Percentiles rank a stretch among this genome's conserved stretches.
Conservation (phyloP, 75 land plant species). For the Selaginella tamariscina region DNA sequence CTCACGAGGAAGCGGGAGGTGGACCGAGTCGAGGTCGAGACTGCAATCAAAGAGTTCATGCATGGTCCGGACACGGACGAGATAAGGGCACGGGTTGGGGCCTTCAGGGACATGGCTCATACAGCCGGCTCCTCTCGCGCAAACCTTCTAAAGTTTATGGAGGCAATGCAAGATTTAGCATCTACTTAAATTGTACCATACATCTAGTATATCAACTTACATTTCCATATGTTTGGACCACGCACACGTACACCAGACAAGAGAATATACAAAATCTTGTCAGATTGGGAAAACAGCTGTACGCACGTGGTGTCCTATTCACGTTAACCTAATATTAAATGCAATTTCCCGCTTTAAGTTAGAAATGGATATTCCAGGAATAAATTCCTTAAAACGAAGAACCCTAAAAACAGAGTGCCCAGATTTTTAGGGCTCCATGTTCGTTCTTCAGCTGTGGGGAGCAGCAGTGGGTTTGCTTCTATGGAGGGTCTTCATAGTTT, state of each 20-base stretch:
- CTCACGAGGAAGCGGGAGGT: not conserved
- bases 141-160: not conserved
- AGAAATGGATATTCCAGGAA: no score
- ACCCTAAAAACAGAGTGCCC: no score
- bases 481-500: not conserved
- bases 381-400: no score
- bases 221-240: no score
- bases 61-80: not conserved
- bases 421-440: no score
- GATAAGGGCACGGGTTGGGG: not conserved
- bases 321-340: no score
- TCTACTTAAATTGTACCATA: no score
- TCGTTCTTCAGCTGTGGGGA: not conserved
- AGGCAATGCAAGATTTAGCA: no score
- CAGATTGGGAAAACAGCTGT: not conserved
- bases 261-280: not conserved
- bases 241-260: no score
- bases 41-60: not conserved
- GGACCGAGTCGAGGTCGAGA: not conserved
- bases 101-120: not conserved
- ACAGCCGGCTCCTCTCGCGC: not conserved
- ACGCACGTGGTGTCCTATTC: no score
- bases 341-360: no score
- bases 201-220: no score
- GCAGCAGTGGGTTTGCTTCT: not conserved